Conservation (phyloP, 2,329 filamentous ascomycete species). For the Xylaria polymorpha region DNA sequence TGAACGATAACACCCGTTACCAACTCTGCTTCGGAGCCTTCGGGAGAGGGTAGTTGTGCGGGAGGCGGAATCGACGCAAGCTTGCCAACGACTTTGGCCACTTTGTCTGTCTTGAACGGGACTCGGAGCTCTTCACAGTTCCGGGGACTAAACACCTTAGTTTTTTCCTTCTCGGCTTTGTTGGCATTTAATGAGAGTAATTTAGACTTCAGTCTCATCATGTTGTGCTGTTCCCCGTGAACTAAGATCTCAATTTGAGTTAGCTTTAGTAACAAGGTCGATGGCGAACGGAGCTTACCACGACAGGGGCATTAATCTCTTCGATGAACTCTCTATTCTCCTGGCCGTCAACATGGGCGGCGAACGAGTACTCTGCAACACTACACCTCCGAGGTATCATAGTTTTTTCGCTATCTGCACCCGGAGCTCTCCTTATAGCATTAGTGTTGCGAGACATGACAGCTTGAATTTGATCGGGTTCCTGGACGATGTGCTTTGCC, state of each 20-base stretch:
- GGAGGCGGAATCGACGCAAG: slow-evolving; percentile 85
- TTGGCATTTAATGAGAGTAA: slow-evolving; percentile 89
- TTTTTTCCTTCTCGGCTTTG: slow-evolving; percentile 80
- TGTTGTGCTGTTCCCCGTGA: slow-evolving; percentile 96
- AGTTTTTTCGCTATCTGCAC: slow-evolving; percentile 81
- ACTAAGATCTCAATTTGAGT: slow-evolving; percentile 78
- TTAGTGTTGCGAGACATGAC: slow-evolving; percentile 83
- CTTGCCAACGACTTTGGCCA: slow-evolving; percentile 95
- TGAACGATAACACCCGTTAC: slow-evolving; percentile 94
- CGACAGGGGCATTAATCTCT: slow-evolving; percentile 89
- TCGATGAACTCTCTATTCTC: slow-evolving; percentile 98
- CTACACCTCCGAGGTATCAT: slow-evolving; percentile 94
- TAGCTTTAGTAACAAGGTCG: slow-evolving; percentile 30
- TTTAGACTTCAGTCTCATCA: slow-evolving; percentile 96
- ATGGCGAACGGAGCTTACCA: slow-evolving; percentile 69
- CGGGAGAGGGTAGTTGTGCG: slow-evolving; percentile 49
- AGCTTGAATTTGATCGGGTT: slow-evolving; percentile 93
- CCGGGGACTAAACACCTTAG: slow-evolving; percentile 91
- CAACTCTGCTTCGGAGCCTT: slow-evolving; percentile 60
- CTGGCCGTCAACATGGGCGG: slow-evolving; percentile 93
- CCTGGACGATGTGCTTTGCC: slow-evolving; percentile 94
- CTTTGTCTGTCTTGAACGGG: slow-evolving; percentile 94
- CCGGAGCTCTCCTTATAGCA: slow-evolving; percentile 70
- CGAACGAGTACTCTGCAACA: slow-evolving; percentile 94
- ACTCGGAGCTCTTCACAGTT: slow-evolving; percentile 97